phyloP scores from a whole-genome alignment of 2,329 filamentous ascomycete species.

The Bipolaris zeicola region DNA sequence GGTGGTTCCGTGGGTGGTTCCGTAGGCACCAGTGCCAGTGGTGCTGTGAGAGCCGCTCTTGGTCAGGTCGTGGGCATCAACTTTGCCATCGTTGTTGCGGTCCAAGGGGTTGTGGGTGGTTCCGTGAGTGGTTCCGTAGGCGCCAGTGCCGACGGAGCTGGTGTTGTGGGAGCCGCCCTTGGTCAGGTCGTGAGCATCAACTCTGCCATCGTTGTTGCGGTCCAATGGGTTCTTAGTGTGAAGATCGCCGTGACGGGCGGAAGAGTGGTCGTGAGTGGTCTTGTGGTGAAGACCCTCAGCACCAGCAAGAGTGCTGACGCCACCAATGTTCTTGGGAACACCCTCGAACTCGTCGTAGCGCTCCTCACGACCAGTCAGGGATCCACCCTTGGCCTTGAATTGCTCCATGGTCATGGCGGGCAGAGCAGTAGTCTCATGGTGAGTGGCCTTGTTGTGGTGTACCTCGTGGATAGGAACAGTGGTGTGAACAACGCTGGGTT shows the following conservation, averaged over 20 bases:
- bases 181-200: conserved; percentile 11
- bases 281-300: conserved; percentile 27
- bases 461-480: conserved; percentile 74
- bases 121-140: background rate
- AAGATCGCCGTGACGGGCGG: conserved; percentile 27
- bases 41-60: conserved; percentile 6
- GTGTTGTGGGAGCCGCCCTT: conserved; percentile 2
- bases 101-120: conserved; percentile 3
- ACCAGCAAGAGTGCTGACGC: conserved; percentile 25
- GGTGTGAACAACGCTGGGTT: conserved; percentile 72
- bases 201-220: conserved; percentile 13
- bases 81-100: conserved; percentile 9
- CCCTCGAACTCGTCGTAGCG: conserved; percentile 66
- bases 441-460: conserved; percentile 69
- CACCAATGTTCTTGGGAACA: conserved; percentile 60
- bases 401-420: conserved; percentile 69
- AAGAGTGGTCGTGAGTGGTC: conserved; percentile 16
- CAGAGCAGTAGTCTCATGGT: conserved; percentile 68
- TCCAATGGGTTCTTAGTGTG: conserved; percentile 17
- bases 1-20: background rate
- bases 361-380: conserved; percentile 60
- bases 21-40: background rate
- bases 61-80: conserved; percentile 8
- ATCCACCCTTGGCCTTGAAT: conserved; percentile 63
- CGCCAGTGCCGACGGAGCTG: background rate